These are phyloP conservation scores for Gilbertella persicaria DNA, from an alignment of 371 early-diverging fungal species.

Conservation along the genomic window DNA sequence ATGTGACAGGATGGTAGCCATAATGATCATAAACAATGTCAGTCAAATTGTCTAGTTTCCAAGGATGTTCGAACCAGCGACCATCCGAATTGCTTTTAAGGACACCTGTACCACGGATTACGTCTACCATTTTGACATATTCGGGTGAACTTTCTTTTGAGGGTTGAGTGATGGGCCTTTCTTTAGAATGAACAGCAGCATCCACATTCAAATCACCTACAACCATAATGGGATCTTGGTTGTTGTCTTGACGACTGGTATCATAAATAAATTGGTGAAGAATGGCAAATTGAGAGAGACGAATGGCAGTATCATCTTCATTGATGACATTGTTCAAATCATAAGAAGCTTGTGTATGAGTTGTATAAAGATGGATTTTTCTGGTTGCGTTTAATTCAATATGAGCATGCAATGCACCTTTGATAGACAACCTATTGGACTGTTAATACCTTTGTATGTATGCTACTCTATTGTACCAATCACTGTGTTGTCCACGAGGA, in stretches of 20 bases:
- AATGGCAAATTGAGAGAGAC: slow-evolving; percentile 62
- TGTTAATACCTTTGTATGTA: background rate
- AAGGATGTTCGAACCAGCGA: slow-evolving; percentile 24
- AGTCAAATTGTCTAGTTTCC: slow-evolving; percentile 27
- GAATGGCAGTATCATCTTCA: slow-evolving; percentile 57
- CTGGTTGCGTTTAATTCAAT: slow-evolving; percentile 54
- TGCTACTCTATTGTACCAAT: slow-evolving; percentile 47
- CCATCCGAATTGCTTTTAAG: slow-evolving; percentile 7
- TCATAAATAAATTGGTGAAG: slow-evolving; percentile 68
- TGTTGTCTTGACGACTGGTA: slow-evolving; percentile 24
- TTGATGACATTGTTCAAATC: slow-evolving; percentile 43
- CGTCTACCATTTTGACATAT: slow-evolving; percentile 63
- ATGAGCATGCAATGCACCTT: slow-evolving; percentile 81
- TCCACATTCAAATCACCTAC: slow-evolving; percentile 81
- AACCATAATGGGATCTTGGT: slow-evolving; percentile 59
- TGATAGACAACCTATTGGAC: slow-evolving; percentile 58
- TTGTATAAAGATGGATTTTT: slow-evolving; percentile 74
- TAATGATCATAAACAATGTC: slow-evolving; percentile 59
- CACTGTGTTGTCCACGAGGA: slow-evolving; percentile 69
- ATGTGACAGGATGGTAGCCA: slow-evolving; percentile 77
- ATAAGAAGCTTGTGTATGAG: slow-evolving; percentile 84
- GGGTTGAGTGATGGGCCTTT: slow-evolving; percentile 31
- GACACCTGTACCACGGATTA: slow-evolving; percentile 58
- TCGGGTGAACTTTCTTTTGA: slow-evolving; percentile 51
- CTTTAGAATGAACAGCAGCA: slow-evolving; percentile 54